Evolutionary conservation across 306 rosid genomes (phyloP).

Genomic region (Pueraria montana): DNA sequence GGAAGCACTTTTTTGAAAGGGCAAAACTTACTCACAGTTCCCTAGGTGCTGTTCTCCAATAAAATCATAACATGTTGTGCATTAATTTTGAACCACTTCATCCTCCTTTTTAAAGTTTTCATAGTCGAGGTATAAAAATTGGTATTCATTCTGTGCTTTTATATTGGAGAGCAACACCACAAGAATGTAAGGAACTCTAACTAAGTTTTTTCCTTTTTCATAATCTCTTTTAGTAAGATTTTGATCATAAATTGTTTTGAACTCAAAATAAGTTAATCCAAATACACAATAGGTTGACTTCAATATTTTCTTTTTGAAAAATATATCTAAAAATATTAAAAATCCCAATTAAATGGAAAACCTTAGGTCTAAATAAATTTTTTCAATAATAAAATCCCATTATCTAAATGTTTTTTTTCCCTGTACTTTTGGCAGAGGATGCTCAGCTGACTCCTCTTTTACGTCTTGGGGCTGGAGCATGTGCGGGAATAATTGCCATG

Average conservation of each 20-base stretch:
- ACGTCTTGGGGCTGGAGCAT: slow-evolving; percentile 97
- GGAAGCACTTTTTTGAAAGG: neutral
- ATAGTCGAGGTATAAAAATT: neutral
- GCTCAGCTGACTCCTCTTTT: slow-evolving; percentile 87
- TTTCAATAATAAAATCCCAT: neutral
- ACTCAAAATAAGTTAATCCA: neutral
- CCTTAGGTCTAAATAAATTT: neutral
- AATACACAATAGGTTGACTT: neutral
- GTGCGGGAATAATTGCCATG: slow-evolving; percentile 98
- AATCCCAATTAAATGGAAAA: neutral
- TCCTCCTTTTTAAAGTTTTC: neutral
- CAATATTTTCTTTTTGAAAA: neutral
- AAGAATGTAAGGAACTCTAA: neutral
- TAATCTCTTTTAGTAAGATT: neutral
- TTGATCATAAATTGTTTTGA: neutral
- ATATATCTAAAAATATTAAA: neutral
- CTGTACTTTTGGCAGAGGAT: slow-evolving; percentile 63
- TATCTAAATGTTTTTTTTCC: slow-evolving; percentile 14
- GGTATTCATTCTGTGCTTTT: neutral
- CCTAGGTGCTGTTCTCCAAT: neutral
- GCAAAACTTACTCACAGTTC: neutral
- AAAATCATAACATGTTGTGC: neutral
- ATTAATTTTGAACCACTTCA: neutral
- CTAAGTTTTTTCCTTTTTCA: neutral
- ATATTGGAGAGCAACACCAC: neutral